These are phyloP conservation scores for Coprinellus micaceus DNA, from an alignment of 768 basidiomycete genomes.

Conservation along the genomic window DNA sequence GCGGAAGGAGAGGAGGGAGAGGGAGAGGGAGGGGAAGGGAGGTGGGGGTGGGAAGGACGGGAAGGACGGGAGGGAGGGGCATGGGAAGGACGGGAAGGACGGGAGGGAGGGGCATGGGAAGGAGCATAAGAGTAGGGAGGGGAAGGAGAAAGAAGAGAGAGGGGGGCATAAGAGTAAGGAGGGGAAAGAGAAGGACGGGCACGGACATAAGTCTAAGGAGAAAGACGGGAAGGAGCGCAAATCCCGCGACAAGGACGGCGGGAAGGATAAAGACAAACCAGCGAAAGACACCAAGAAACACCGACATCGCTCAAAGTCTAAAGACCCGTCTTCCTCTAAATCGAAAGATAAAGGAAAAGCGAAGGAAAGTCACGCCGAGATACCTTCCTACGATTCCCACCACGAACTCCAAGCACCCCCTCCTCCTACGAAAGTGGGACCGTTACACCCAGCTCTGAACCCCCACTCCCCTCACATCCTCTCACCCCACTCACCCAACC, in stretches of 20 bases:
- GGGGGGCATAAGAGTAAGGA: background rate
- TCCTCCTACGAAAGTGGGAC: background rate
- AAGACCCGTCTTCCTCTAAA: too few species aligned
- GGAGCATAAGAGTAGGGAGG: background rate
- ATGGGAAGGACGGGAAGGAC: background rate
- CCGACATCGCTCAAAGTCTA: background rate
- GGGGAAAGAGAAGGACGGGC: background rate
- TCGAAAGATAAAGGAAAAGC: too few species aligned
- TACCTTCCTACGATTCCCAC: too few species aligned
- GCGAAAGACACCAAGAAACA: background rate
- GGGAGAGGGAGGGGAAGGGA: background rate
- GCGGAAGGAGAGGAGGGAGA: background rate
- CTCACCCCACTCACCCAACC: background rate
- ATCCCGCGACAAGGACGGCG: background rate
- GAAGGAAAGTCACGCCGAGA: too few species aligned
- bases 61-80: background rate
- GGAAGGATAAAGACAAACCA: background rate
- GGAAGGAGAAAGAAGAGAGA: background rate
- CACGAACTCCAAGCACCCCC: too few species aligned
- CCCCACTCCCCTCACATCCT: background rate
- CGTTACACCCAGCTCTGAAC: background rate
- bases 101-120: background rate
- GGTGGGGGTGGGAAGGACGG: background rate
- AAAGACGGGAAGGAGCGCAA: background rate
- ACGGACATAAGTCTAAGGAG: background rate